Percentiles rank a stretch among this genome's conserved stretches.
Evolutionary conservation across 257 asterid species (phyloP).

Genomic region (Solanum microdontum): DNA sequence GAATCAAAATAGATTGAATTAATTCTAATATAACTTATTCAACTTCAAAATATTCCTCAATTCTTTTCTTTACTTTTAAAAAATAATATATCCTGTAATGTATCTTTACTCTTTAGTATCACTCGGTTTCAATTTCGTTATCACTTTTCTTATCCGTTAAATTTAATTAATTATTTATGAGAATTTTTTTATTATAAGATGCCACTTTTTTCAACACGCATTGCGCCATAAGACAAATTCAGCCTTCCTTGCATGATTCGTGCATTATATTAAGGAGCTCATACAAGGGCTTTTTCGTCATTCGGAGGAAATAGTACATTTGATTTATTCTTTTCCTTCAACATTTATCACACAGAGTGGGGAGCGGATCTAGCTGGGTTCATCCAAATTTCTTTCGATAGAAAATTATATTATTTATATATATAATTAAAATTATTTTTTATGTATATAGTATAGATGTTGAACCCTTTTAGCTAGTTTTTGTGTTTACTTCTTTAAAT

Average conservation of each 20-base stretch:
- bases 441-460: too few relatives aligned
- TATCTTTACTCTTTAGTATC: neutral
- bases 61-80: neutral
- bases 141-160: neutral
- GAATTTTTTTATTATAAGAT: neutral
- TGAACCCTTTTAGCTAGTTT: neutral
- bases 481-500: too few relatives aligned
- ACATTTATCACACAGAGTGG: neutral
- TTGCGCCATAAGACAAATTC: neutral
- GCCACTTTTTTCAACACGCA: slow-evolving; percentile 5
- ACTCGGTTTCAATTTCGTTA: neutral
- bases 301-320: neutral
- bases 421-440: too few relatives aligned
- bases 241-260: slow-evolving; percentile 4
- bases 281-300: neutral
- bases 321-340: neutral
- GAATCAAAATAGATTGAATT: neutral
- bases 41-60: neutral
- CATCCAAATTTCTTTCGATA: too few relatives aligned
- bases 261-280: neutral
- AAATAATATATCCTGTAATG: neutral
- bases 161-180: neutral
- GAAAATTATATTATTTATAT: too few relatives aligned
- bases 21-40: neutral
- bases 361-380: neutral